Conservation (phyloP, 768 basidiomycete genomes). For the Inosperma sp. region DNA sequence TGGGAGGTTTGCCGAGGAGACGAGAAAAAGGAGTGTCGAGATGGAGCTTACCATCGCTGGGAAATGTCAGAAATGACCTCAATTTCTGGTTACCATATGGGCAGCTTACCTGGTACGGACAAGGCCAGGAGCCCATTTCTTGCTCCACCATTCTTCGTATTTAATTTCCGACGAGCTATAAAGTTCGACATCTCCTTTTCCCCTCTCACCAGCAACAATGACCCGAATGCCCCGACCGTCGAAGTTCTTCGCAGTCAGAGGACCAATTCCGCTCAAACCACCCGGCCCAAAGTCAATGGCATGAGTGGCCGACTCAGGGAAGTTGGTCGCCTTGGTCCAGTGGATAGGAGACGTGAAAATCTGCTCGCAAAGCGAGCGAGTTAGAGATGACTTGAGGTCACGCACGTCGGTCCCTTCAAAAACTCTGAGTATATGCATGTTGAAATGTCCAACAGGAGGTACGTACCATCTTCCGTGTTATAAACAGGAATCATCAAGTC, state of each 20-base stretch:
- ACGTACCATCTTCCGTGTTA: conserved; percentile 87
- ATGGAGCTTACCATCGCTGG: conserved; percentile 87
- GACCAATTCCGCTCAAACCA: conserved; percentile 88
- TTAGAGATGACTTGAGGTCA: conserved; percentile 60
- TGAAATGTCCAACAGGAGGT: conserved; percentile 8
- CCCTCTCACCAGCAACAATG: conserved; percentile 86
- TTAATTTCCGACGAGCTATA: conserved; percentile 62
- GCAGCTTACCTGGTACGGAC: conserved; percentile 79
- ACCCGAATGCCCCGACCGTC: conserved; percentile 93
- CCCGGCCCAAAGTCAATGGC: conserved; percentile 97
- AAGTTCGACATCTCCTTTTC: conserved; percentile 83
- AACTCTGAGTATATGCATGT: conserved; percentile 17
- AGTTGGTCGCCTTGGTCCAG: conserved; percentile 86
- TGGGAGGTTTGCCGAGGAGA: conserved; percentile 90
- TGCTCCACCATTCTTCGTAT: conserved; percentile 87
- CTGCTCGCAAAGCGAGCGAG: conserved; percentile 85
- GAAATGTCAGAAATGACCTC: conserved; percentile 20
- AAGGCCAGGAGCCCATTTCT: conserved; percentile 78
- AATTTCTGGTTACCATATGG: background rate
- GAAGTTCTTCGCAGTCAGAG: conserved; percentile 82
- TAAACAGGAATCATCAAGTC: conserved; percentile 83
- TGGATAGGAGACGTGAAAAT: conserved; percentile 91
- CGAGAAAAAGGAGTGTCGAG: conserved; percentile 97
- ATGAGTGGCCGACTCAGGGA: conserved; percentile 89
- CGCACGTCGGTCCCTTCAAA: conserved; percentile 81